Evolutionary conservation across 805 yeast genomes (phyloP).

Genomic region (Kuraishia piskuri): DNA sequence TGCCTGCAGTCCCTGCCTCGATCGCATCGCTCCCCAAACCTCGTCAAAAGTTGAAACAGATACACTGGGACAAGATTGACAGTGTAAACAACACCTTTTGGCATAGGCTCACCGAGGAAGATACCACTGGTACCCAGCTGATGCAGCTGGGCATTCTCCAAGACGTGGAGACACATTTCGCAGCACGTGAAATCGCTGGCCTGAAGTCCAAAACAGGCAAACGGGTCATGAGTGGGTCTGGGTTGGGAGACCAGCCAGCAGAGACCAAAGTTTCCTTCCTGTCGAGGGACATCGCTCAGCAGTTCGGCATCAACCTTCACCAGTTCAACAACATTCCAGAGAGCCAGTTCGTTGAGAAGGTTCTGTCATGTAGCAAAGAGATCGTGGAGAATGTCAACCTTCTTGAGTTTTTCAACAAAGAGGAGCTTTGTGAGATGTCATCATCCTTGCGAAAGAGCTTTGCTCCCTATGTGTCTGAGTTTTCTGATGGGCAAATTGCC

Average conservation of each 20-base stretch:
- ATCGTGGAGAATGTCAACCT: constrained; percentile 47
- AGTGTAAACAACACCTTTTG: constrained; percentile 54
- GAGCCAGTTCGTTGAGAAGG: constrained; percentile 43
- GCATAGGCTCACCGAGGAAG: constrained; percentile 37
- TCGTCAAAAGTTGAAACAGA: constrained; percentile 57
- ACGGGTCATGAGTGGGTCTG: constrained; percentile 4
- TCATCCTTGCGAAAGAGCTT: constrained; percentile 45
- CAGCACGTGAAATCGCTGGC: constrained; percentile 20
- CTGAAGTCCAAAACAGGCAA: constrained; percentile 31
- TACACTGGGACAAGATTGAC: constrained; percentile 77
- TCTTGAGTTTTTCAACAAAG: constrained; percentile 61
- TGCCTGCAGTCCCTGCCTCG: not conserved
- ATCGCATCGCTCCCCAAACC: constrained; percentile 31
- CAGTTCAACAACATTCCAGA: constrained; percentile 45
- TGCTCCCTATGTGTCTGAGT: constrained; percentile 56
- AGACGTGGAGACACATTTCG: constrained; percentile 54
- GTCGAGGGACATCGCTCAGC: constrained; percentile 68
- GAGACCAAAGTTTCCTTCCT: constrained; percentile 42
- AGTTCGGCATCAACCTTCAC: constrained; percentile 72
- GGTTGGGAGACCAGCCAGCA: constrained; percentile 17
- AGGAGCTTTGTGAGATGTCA: constrained; percentile 53
- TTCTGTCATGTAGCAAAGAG: constrained; percentile 52
- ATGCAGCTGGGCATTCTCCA: constrained; percentile 53
- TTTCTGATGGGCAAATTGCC: constrained; percentile 21
- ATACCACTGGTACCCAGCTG: constrained; percentile 37